Base-by-base conservation (phyloP, 768 basidiomycete species). In the Krasilnikovozyma curviuscula region DNA sequence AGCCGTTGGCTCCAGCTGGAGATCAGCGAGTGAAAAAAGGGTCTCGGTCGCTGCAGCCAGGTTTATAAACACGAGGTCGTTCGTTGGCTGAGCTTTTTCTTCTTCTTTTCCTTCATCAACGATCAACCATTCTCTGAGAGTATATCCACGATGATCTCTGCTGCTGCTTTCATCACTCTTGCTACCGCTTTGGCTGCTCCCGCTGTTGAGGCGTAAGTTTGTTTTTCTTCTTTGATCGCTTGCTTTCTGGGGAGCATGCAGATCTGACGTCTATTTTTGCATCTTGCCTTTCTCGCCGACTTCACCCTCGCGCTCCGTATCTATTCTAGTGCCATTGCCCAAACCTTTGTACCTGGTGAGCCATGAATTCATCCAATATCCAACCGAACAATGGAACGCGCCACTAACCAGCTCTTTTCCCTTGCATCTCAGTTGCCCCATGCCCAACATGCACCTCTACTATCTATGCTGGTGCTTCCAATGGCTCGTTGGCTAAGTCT, bases 401-500 rank as follows among this genome's bases (percentile, higher is more conserved):
- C n/a, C n/a, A n/a, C n/a, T n/a, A n/a, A n/a, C n/a, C n/a, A n/a
- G n/a, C n/a, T n/a, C n/a, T n/a, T n/a, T n/a, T n/a, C n/a, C n/a
- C n/a, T n/a, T n/a, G n/a, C n/a, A n/a, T n/a, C n/a, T n/a, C n/a
- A n/a, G n/a, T 65, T 2, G 54, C 66, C 1, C 16, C 44, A 18
- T 57, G 59, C 10, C 66, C 65, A 8, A 52, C 56, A 28, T 66
- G 32, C 68, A 28, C 40, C 7, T 56, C 57, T 13, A 18, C 29
- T 19, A 48, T 69, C 61, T 73, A 73, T 54, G 55, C 63, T 21
- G 71, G 71, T 13, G 30, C 56, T 23, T 65, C 59, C 44, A 73
- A 73, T 52, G 59, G 59, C 50, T 70, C 71, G 12, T 64, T 74
- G 39, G 50, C 64, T 28, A 69, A 69, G 53, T 19, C 56, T 1